A percentile compares a stretch with the other conserved stretches of the same genome.
Conservation (phyloP, 2,329 filamentous ascomycete species). For the Trichoderma sp. region DNA sequence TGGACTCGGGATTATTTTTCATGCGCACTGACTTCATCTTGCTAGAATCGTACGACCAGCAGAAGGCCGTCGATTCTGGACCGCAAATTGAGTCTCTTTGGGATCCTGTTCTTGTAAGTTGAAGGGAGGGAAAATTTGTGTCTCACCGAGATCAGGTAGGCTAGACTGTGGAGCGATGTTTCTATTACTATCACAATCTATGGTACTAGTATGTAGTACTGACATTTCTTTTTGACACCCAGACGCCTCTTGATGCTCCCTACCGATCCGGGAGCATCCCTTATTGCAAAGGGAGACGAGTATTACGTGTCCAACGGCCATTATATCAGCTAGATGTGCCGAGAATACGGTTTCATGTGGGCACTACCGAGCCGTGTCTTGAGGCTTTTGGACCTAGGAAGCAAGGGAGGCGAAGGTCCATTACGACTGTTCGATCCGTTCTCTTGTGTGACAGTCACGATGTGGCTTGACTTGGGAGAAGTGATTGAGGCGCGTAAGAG, state of each 20-base stretch:
- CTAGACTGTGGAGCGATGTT: background rate
- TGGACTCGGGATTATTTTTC: background rate
- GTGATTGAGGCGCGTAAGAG: background rate
- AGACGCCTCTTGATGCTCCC: background rate
- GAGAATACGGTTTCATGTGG: background rate
- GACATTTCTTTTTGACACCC: background rate
- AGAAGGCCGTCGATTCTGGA: background rate
- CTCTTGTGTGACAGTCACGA: background rate
- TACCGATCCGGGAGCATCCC: background rate
- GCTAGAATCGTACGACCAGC: background rate
- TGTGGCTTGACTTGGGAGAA: background rate
- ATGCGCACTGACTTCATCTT: background rate
- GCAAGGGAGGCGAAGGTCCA: background rate
- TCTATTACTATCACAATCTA: background rate
- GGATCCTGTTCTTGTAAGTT: background rate
- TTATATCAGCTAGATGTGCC: background rate
- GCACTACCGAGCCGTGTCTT: background rate
- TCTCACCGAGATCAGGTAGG: background rate
- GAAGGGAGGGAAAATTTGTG: background rate
- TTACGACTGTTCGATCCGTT: background rate
- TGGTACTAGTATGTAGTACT: background rate
- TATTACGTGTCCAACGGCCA: background rate
- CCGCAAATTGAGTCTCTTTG: background rate
- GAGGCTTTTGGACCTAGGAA: background rate
- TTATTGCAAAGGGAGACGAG: background rate